Evolutionary conservation across 176 grass and related monocot species (phyloP), one percentile per base, ranked within the genome.

Genomic region (Zizania latifolia): DNA sequence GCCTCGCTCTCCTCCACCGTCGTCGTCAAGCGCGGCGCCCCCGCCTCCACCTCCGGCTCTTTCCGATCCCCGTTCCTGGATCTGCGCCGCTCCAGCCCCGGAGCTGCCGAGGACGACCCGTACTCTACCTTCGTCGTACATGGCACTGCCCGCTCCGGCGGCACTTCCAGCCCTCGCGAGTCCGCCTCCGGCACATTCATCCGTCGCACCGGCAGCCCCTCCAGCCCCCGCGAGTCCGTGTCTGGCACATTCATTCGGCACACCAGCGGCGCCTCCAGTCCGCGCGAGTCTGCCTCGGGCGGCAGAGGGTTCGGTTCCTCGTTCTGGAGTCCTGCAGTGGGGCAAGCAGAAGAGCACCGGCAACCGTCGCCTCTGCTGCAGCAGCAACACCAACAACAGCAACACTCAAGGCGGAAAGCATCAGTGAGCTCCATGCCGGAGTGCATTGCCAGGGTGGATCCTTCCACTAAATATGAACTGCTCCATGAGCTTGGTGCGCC

Each of bases 401-500:
- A 81, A 40, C 74, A 90, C 65, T 81, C 70, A 14, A 90, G 91
- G 79, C 85, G 95, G 58, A 92, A 81, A 66, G 71, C 86, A 17
- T 98, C 94, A 1, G 87, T 90, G 22, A 99, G 91, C 83, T 99
- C 95, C 1, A 37, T 94, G 17, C 89, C 95, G 5, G 95, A 99
- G 50, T 94, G 85, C 24, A 34, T 99, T 34, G 76, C 86, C n/a
- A 88, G 62, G 68, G 95, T 94, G 75, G 95, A 99, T 65, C 95
- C 95, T 68, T 90, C 95, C 68, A 88, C 91, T 36, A 99, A 89
- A 86, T 99, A 99, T 27, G 95, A 94, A 78, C 78, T 99, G 65
- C 95, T 99, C 27, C 88, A 99, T 88, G 95, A 94, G 79, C 95
- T 99, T 16, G 95, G 95, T 99, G 77, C 74, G 89, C 71, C 40